Evolutionary conservation across 2,329 filamentous ascomycete genomes (phyloP).

Genomic region (Aspergillus uvarum): DNA sequence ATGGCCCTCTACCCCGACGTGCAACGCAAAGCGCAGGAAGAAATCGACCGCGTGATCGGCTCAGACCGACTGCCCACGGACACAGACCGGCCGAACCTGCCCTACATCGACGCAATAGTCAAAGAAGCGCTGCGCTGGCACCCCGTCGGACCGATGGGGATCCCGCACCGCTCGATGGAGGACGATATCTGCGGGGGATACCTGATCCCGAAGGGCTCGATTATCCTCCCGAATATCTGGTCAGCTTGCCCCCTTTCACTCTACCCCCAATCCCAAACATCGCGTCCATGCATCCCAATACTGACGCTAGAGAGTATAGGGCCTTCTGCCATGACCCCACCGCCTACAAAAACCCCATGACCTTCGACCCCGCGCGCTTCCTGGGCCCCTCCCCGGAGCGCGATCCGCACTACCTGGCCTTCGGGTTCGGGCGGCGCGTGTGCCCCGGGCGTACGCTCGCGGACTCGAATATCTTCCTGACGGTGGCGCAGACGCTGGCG

Average conservation of each 20-base stretch:
- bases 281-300: too few relatives aligned
- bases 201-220: constrained; percentile 6
- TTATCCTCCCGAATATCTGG: constrained; percentile 15
- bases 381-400: not conserved
- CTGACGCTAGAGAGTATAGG: not conserved
- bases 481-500: not conserved
- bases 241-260: not conserved
- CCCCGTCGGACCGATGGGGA: constrained; percentile 5
- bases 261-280: too few relatives aligned
- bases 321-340: constrained; percentile 10
- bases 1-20: constrained; percentile 10
- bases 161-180: constrained; percentile 6
- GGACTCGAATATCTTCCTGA: constrained; percentile 3
- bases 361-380: constrained; percentile 12
- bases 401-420: constrained; percentile 5
- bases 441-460: constrained; percentile 9
- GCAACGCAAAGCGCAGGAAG: constrained; percentile 10
- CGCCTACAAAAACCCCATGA: constrained; percentile 1
- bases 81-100: constrained; percentile 2
- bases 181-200: constrained; percentile 12
- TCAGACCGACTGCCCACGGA: not conserved
- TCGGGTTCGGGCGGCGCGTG: constrained; percentile 11
- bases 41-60: constrained; percentile 9
- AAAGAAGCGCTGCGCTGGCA: constrained; percentile 15
- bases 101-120: constrained; percentile 12